Evolutionary conservation across 805 yeast species (phyloP).

Genomic region (Komagataella kurtzmanii): DNA sequence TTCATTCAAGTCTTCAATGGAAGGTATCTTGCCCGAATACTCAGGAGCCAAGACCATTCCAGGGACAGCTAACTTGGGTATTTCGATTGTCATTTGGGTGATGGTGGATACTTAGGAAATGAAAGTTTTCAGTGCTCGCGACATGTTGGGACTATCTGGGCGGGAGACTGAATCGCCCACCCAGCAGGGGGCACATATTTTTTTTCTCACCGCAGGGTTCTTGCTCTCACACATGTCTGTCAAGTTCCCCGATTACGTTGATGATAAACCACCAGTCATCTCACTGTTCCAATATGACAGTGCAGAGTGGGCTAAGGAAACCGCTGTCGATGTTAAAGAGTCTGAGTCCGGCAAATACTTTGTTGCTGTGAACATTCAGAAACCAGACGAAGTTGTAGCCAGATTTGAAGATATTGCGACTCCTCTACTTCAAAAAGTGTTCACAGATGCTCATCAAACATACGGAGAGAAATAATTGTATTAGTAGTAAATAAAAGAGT

Average conservation of each 20-base stretch:
- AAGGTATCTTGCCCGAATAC: conserved; percentile 8
- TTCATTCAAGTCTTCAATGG: conserved; percentile 7
- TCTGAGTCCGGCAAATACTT: conserved; percentile 15
- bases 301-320: conserved; percentile 37
- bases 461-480: conserved; percentile 5
- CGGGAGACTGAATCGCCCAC: too few species aligned
- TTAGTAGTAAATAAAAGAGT: neutral
- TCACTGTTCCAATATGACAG: conserved; percentile 30
- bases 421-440: conserved; percentile 27
- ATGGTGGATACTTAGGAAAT: neutral
- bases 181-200: neutral
- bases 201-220: neutral
- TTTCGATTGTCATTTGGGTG: conserved; percentile 4
- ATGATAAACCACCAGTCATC: conserved; percentile 34
- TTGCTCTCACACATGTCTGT: conserved; percentile 2
- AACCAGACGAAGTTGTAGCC: conserved; percentile 30
- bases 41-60: conserved; percentile 58
- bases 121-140: neutral
- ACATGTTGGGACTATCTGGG: neutral
- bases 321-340: conserved; percentile 28
- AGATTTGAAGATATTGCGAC: conserved; percentile 22
- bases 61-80: conserved; percentile 40
- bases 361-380: conserved; percentile 31
- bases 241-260: conserved; percentile 25
- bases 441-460: conserved; percentile 28